These are phyloP conservation scores for Xylaria curta DNA, from an alignment of 495 filamentous ascomycete genomes.

Conservation along the genomic window DNA sequence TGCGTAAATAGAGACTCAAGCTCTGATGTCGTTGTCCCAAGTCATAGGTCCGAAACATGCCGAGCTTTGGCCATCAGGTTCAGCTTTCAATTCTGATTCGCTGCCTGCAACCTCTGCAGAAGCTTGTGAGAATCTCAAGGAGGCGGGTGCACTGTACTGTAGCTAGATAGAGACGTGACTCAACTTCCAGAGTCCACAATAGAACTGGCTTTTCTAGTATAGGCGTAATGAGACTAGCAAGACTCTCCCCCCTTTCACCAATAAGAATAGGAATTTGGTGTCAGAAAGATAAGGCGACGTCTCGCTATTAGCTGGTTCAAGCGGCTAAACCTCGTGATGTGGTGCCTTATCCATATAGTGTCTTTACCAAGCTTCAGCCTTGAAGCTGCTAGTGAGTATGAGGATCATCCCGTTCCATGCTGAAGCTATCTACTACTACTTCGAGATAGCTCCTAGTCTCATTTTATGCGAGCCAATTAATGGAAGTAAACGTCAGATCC, in stretches of 20 bases:
- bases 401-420: not conserved
- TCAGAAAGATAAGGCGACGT: conserved; percentile 16
- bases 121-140: not conserved
- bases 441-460: not conserved
- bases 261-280: not conserved
- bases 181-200: not conserved
- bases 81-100: not conserved
- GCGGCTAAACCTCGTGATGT: not conserved
- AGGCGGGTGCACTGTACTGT: not conserved
- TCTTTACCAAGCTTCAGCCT: conserved; percentile 8
- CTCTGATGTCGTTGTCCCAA: not conserved
- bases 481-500: not conserved
- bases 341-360: not conserved
- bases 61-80: conserved; percentile 5
- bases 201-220: no score
- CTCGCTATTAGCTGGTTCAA: conserved; percentile 11
- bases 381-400: not conserved
- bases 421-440: not conserved
- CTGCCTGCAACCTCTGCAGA: not conserved
- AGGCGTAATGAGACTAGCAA: not conserved
- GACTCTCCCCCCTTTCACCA: not conserved
- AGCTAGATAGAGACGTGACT: not conserved
- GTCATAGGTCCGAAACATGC: not conserved
- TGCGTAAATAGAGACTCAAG: no score
- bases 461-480: not conserved